A percentile compares a stretch with the other conserved stretches of the same genome.
These are phyloP conservation scores for Hyaloscypha finlandica DNA, from an alignment of 495 filamentous ascomycete genomes.

Conservation along the genomic window DNA sequence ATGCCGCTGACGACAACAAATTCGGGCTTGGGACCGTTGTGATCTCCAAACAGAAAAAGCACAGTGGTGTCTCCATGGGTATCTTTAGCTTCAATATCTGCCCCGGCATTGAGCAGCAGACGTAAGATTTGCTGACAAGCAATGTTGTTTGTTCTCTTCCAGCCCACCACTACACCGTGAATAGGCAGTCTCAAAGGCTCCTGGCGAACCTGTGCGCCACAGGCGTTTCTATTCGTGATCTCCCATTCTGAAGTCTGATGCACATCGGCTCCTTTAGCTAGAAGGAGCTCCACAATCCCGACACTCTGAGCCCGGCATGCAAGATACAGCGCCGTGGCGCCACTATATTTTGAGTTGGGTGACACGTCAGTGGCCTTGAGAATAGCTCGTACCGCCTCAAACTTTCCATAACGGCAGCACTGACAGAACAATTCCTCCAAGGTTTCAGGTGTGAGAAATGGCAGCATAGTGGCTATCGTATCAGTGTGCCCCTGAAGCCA, in stretches of 20 bases:
- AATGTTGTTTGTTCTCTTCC: constrained; percentile 34
- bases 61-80: constrained; percentile 9
- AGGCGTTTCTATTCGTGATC: background rate
- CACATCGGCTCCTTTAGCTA: constrained; percentile 22
- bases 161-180: constrained; percentile 10
- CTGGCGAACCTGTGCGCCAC: background rate
- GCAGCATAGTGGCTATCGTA: constrained; percentile 5
- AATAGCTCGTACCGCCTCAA: constrained; percentile 16
- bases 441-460: constrained; percentile 11
- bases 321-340: constrained; percentile 25
- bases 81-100: constrained; percentile 26
- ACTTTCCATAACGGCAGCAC: constrained; percentile 23
- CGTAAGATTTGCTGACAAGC: constrained; percentile 37
- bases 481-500: constrained; percentile 20
- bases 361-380: constrained; percentile 4
- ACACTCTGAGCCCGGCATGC: constrained; percentile 7
- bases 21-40: background rate
- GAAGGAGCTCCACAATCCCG: constrained; percentile 13
- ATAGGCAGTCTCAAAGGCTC: constrained; percentile 3
- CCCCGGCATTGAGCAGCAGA: constrained; percentile 40
- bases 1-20: constrained; percentile 13
- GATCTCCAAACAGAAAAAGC: constrained; percentile 2
- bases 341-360: constrained; percentile 13
- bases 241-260: constrained; percentile 18
- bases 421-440: constrained; percentile 20